phyloP scores from a whole-genome alignment of 2,329 filamentous ascomycete genomes.

The Stemphylium vesicarium region DNA sequence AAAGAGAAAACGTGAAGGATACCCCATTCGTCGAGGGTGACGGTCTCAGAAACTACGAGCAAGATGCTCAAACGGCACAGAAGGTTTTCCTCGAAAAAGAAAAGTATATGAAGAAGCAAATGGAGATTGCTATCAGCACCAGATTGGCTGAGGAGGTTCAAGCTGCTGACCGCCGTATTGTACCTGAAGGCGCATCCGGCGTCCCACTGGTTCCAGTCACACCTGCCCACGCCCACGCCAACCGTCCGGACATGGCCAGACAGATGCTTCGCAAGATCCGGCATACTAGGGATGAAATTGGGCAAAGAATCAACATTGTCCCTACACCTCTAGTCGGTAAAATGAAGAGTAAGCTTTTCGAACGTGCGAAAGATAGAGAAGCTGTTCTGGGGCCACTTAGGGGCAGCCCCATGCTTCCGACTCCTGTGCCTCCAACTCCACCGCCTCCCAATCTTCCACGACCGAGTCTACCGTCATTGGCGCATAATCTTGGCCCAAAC shows the following conservation, averaged over 20 bases:
- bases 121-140: conserved; percentile 36
- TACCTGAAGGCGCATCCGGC: conserved; percentile 16
- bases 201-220: conserved; percentile 37
- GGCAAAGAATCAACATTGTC: conserved; percentile 23
- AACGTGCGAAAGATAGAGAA: conserved; percentile 13
- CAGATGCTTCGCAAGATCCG: conserved; percentile 17
- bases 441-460: not conserved
- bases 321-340: conserved; percentile 25
- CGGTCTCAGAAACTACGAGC: conserved; percentile 36
- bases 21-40: conserved; percentile 25
- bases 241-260: conserved; percentile 10
- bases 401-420: not conserved
- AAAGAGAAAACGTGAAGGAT: conserved; percentile 27
- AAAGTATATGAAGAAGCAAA: conserved; percentile 28
- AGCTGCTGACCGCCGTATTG: conserved; percentile 17
- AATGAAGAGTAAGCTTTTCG: conserved; percentile 31
- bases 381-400: not conserved
- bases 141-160: conserved; percentile 34
- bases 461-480: not conserved
- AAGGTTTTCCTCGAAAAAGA: conserved; percentile 20
- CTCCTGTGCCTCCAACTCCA: not conserved
- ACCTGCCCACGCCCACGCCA: conserved; percentile 8
- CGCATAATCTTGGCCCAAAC: not conserved
- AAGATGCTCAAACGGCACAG: conserved; percentile 32
- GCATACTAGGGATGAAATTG: not conserved